Evolutionary conservation across 2,329 filamentous ascomycete species (phyloP).

Genomic region (Cladosporium phlei): DNA sequence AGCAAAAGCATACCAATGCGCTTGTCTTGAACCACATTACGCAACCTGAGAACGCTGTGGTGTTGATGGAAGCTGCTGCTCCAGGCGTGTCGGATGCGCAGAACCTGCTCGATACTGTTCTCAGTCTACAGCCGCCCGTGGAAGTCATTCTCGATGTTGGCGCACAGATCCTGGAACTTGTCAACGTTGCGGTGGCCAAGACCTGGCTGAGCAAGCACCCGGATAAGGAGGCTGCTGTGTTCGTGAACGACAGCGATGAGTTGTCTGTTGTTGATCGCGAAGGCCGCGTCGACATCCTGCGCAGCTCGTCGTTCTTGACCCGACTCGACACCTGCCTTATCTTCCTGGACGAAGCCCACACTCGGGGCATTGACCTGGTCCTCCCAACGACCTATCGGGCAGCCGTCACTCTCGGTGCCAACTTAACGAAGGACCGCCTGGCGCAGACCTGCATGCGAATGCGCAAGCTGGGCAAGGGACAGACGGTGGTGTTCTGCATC

Average conservation of each 20-base stretch:
- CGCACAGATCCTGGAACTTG: slow-evolving; percentile 62
- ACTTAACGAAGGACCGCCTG: slow-evolving; percentile 63
- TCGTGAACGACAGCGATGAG: slow-evolving; percentile 54
- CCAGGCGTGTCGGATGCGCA: slow-evolving; percentile 18
- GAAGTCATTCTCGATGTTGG: slow-evolving; percentile 67
- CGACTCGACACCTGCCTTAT: slow-evolving; percentile 58
- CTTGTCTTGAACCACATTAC: slow-evolving; percentile 59
- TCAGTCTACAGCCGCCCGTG: slow-evolving; percentile 35
- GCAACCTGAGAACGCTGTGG: slow-evolving; percentile 43
- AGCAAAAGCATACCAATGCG: slow-evolving; percentile 61
- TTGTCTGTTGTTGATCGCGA: slow-evolving; percentile 49
- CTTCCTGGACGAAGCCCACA: slow-evolving; percentile 67
- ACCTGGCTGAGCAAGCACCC: slow-evolving; percentile 46
- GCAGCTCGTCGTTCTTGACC: slow-evolving; percentile 54
- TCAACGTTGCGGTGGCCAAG: slow-evolving; percentile 51
- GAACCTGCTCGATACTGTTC: slow-evolving; percentile 44
- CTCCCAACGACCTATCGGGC: slow-evolving; percentile 57
- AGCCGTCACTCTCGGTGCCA: slow-evolving; percentile 61
- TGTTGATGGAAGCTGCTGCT: slow-evolving; percentile 12
- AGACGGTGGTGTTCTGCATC: slow-evolving; percentile 59
- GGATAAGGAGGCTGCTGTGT: slow-evolving; percentile 49
- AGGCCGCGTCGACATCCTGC: slow-evolving; percentile 46
- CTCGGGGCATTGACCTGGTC: slow-evolving; percentile 63
- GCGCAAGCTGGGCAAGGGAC: slow-evolving; percentile 61
- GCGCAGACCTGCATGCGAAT: slow-evolving; percentile 70